Evolutionary conservation across 1,284 basidiomycete genomes (phyloP), one percentile per base, ranked within the genome.

Genomic region (Takashimella koratensis): DNA sequence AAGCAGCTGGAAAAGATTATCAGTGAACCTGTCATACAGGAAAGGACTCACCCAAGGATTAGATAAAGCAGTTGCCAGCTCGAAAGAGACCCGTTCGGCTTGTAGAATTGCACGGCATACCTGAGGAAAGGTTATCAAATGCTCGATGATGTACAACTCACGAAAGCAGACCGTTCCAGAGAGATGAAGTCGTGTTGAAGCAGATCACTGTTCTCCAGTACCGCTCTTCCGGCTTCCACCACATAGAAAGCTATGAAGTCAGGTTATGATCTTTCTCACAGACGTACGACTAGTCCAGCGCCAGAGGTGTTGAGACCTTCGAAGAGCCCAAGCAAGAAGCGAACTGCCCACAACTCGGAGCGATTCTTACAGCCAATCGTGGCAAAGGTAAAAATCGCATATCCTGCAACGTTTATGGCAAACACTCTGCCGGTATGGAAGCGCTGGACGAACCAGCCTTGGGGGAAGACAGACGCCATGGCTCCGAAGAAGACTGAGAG

Each of bases 241-340:
- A 62, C 60, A 62, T 62, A n/a, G 57, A 47, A 39, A 64, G 62
- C 59, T 60, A 48, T n/a, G n/a, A n/a, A n/a, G n/a, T n/a, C n/a
- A n/a, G n/a, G n/a, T n/a, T n/a, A n/a, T n/a, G n/a, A n/a, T n/a
- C n/a, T n/a, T n/a, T n/a, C n/a, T n/a, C n/a, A n/a, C n/a, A n/a
- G n/a, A n/a, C n/a, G n/a, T n/a, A n/a, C n/a, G n/a, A n/a, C n/a
- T 2, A 52, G 49, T 21, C 47, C 52, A 3, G 20, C 22, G 1
- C 51, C 55, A 3, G 27, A 36, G 24, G 49, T 44, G 46, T 21
- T 19, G 4, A 45, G 41, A n/a, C 47, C 51, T 51, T 62, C 60
- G 26, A 62, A 56, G 11, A 51, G 25, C n/a, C 60, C 58, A 3
- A 62, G 47, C 6, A 62, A n/a, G 53, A 68, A 64, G 12, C 64